These are phyloP conservation scores for Drechslerella dactyloides DNA, from an alignment of 2,329 filamentous ascomycete genomes.

Conservation along the genomic window DNA sequence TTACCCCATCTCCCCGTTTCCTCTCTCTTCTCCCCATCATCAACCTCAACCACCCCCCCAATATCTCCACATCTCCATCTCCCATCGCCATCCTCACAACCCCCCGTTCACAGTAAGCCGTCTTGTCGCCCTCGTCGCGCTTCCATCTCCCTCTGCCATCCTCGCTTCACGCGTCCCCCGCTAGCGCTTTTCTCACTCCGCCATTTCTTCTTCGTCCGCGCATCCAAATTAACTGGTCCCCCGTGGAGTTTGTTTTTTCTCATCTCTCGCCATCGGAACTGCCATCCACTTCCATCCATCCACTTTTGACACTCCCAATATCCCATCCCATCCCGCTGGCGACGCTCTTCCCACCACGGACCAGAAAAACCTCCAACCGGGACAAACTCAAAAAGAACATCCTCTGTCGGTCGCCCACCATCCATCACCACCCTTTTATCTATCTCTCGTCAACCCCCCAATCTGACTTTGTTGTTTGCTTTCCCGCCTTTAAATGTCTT, in stretches of 20 bases:
- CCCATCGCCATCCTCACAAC: neutral
- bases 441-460: neutral
- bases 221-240: conserved; percentile 24
- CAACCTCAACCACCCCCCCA: conserved; percentile 8
- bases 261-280: conserved; percentile 2
- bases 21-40: too few species aligned
- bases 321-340: neutral
- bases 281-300: conserved; percentile 40
- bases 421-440: neutral
- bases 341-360: neutral
- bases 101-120: neutral
- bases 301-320: conserved; percentile 3
- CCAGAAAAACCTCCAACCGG: neutral
- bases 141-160: conserved; percentile 5
- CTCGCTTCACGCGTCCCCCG: conserved; percentile 23
- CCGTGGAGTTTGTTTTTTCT: conserved; percentile 43
- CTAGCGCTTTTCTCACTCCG: conserved; percentile 16
- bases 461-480: neutral
- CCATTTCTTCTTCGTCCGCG: conserved; percentile 32
- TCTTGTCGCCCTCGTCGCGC: conserved; percentile 7
- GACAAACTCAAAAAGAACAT: neutral
- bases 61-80: conserved; percentile 18
- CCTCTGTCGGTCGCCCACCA: conserved; percentile 4
- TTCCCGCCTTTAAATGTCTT: conserved; percentile 42
- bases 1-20: conserved; percentile 23